phyloP scores from a whole-genome alignment of 1,284 basidiomycete genomes.

The Vanrija sp. region DNA sequence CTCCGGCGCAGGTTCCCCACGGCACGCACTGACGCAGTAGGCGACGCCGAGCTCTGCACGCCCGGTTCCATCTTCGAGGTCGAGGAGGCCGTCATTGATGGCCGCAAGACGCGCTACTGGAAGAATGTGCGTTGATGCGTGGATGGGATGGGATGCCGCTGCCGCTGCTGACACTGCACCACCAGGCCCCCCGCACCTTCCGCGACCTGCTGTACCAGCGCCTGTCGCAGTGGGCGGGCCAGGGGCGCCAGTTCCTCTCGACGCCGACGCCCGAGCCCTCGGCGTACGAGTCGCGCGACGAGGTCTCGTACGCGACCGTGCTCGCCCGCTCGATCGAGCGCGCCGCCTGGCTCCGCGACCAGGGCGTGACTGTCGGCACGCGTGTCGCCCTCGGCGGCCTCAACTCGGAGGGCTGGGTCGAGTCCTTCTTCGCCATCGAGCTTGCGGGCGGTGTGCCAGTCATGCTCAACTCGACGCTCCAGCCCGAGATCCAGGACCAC shows the following conservation, averaged over 20 bases:
- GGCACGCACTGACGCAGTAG: no score
- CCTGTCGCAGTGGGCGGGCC: not conserved
- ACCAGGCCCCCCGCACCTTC: not conserved
- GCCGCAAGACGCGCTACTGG: conserved; percentile 28
- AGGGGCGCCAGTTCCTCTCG: not conserved
- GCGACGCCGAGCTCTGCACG: conserved; percentile 5
- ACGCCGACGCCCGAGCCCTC: conserved; percentile 4
- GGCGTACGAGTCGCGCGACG: not conserved
- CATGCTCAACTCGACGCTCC: conserved; percentile 29
- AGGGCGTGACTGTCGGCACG: conserved; percentile 27
- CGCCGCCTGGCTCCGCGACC: conserved; percentile 31
- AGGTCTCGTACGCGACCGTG: conserved; percentile 14
- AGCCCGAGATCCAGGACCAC: conserved; percentile 13
- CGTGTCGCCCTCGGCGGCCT: conserved; percentile 32
- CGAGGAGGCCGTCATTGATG: conserved; percentile 27
- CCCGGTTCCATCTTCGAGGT: conserved; percentile 39
- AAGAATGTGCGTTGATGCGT: not conserved
- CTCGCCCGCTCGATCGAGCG: conserved; percentile 18
- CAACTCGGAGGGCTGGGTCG: conserved; percentile 27
- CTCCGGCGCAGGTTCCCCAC: no score
- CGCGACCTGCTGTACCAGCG: not conserved
- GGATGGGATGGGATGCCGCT: no score
- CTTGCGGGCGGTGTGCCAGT: conserved; percentile 37
- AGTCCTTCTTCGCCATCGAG: conserved; percentile 30
- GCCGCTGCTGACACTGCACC: not conserved